Base-by-base conservation (phyloP, 1,139 yeast genomes). In the Pichia sp. region DNA sequence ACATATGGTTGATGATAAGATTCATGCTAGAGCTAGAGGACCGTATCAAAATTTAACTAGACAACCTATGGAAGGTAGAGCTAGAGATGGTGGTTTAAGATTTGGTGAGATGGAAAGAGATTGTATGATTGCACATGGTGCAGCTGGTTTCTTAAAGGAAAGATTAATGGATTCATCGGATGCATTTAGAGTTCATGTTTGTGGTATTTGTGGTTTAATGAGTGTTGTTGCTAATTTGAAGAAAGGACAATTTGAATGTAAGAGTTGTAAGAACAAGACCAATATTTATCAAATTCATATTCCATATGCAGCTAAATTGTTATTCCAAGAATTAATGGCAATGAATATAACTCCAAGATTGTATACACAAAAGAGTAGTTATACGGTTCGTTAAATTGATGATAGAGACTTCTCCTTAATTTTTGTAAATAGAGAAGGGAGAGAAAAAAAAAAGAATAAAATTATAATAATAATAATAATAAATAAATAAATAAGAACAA, bases 51-150 rank as follows among this genome's bases (percentile, higher is more conserved):
- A 91, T 43, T 72, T 91, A 63, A 91, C 99, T 6, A 83, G 98
- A 67, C 99, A 91, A 64, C 99, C 99, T 8, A 96, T 91, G 45
- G 99, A 93, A 67, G 99, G 99, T 79, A 80, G 98, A 68, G 89
- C 97, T 20, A 79, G 98, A 69, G 98, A 91, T 67, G 99, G 99
- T 77, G 99, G 99, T 54, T 72, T 91, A 63, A 88, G 99, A 67
- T 93, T 91, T 76, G 99, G 99, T 61, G 99, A 91, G 69, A 91
- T 91, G 99, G 99, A 91, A 68, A 86, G 98, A 72, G 98, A 93
- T 72, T 91, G 98, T 83, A 91, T 93, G 95, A 91, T 91, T 72
- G 98, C 98, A 4, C 97, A 91, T 63, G 98, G 98, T 62, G 97
- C 96, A 3, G 96, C 98, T 2, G 94, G 96, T 8, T 91, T 91